phyloP scores from a whole-genome alignment of 139 green algal genomes.

The Marvania coccoides region DNA sequence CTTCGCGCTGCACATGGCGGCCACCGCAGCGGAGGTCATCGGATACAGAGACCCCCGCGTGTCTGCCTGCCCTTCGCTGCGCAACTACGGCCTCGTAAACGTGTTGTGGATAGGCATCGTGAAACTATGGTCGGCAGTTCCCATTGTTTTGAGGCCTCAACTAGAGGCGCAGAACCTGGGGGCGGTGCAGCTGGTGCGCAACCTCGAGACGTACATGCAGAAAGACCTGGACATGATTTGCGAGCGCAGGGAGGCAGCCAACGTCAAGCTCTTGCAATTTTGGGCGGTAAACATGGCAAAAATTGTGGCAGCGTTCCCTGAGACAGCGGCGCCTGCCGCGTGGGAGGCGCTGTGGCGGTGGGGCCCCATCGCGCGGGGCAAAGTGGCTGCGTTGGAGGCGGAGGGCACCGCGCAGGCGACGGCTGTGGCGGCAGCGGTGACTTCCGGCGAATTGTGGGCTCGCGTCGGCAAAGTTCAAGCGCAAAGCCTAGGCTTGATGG shows the following conservation, averaged over 20 bases:
- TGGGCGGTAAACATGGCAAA: conserved; percentile 6
- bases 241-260: neutral
- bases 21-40: conserved; percentile 8
- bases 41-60: conserved; percentile 6
- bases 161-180: conserved; percentile 1
- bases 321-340: neutral
- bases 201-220: neutral
- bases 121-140: conserved; percentile 7
- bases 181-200: neutral
- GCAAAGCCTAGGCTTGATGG: too few relatives aligned
- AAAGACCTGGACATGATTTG: neutral
- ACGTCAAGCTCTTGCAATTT: conserved; percentile 20
- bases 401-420: neutral
- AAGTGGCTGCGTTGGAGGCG: neutral
- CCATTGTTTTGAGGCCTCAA: neutral
- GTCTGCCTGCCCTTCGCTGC: neutral
- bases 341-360: neutral
- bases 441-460: too few relatives aligned
- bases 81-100: conserved; percentile 19
- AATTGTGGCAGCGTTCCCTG: conserved; percentile 3
- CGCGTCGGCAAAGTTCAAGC: too few relatives aligned
- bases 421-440: neutral
- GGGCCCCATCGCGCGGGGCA: neutral
- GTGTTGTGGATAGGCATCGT: conserved; percentile 15
- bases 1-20: neutral